phyloP scores from a whole-genome alignment of 257 asterid genomes.

The Nicotiana noctiflora region DNA sequence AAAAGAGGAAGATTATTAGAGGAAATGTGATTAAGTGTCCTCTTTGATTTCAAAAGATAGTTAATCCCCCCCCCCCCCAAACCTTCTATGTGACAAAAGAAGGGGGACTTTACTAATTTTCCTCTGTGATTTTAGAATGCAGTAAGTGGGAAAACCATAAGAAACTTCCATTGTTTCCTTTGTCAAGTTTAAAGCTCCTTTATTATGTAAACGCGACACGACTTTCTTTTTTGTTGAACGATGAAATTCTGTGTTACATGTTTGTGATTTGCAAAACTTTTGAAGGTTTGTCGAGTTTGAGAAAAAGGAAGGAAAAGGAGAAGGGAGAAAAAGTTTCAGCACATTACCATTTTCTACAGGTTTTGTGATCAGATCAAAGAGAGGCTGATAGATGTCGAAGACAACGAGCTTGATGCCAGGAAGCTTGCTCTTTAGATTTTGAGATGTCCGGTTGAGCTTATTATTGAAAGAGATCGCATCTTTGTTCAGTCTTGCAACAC shows the following conservation, averaged over 20 bases:
- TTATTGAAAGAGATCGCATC: conserved; percentile 61
- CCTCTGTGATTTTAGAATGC: background rate
- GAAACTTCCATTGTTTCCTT: background rate
- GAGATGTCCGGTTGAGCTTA: conserved; percentile 56
- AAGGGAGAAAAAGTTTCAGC: conserved; percentile 1
- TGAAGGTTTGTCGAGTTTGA: background rate
- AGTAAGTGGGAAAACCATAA: background rate
- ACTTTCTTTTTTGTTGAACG: background rate
- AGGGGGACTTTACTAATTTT: background rate
- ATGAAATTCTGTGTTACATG: background rate
- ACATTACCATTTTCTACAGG: conserved; percentile 49
- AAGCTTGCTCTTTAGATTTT: conserved; percentile 38
- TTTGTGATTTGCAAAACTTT: conserved; percentile 3
- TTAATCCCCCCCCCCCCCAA: background rate
- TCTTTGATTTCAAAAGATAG: background rate
- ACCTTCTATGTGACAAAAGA: background rate
- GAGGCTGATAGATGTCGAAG: conserved; percentile 70
- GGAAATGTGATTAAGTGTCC: background rate
- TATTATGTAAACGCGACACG: background rate
- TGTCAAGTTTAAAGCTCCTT: background rate
- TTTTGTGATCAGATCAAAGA: conserved; percentile 44
- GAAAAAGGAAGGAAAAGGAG: background rate
- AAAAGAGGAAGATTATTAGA: background rate
- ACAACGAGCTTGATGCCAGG: conserved; percentile 72
- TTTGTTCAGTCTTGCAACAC: conserved; percentile 54